Base-by-base conservation (phyloP, 2,329 filamentous ascomycete genomes). In the Alternaria novae-zelandiae region DNA sequence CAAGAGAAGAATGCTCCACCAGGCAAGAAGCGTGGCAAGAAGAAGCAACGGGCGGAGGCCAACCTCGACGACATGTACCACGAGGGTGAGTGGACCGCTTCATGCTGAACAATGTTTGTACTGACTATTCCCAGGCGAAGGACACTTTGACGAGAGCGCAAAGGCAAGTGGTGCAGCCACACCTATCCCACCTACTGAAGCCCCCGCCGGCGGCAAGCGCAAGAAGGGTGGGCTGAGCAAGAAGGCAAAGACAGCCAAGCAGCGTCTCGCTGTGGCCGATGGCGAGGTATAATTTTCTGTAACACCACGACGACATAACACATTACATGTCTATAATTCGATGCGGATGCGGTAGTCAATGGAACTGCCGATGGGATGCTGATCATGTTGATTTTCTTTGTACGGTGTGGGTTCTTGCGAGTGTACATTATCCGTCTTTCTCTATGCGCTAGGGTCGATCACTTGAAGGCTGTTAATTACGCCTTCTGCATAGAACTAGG, bases 51-150 rank as follows among this genome's bases (percentile, higher is more conserved):
- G 64, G 83, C 83, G 73, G 88, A 90, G 78, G 82, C 90, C 67
- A 89, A 86, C 75, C 83, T 98, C 81, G 96, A 98, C 79, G 95
- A 97, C 78, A 94, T 99, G 92, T 99, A 99, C 83, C 96, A 99
- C 79, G 96, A 99, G 86, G 96, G 96, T 97, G 80, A 89, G 92
- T 64, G 30, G 46, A 57, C 32, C 55, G n/a, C 1, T 4, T 6
- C 11, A 17, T 6, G 25, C 12, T 13, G 6, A 17, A 8, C 1
- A 12, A 20, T 45, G 21, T 45, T 46, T 4, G 50, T 64, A 55
- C 66, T 75, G 58, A 86, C 73, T 2, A 44, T 53, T 25, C 45
- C 46, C 75, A 98, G 95, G 95, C 74, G 96, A 99, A 86, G 96
- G 96, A 64, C 90, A 97, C 79, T 99, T 99, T 81, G 95, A 98